Evolutionary conservation across 1,284 basidiomycete species (phyloP).

Genomic region (Ustilago nuda): DNA sequence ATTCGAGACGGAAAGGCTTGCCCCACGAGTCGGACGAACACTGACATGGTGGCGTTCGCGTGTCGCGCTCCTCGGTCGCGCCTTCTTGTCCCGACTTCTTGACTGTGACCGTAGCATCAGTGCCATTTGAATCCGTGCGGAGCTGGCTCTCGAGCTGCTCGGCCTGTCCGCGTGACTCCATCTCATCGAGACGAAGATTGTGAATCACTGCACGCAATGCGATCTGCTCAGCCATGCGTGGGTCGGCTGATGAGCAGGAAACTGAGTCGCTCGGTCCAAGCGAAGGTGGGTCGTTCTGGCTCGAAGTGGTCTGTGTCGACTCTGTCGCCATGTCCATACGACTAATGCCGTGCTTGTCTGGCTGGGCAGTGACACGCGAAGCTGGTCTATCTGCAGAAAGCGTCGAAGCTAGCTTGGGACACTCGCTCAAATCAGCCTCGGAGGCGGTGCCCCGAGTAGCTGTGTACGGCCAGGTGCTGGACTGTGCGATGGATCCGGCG

Average conservation of each 20-base stretch:
- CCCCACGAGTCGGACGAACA: constrained; percentile 52
- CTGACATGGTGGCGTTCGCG: constrained; percentile 32
- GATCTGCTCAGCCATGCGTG: constrained; percentile 70
- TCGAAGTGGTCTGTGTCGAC: constrained; percentile 24
- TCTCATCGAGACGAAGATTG: constrained; percentile 63
- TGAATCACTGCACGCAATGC: constrained; percentile 59
- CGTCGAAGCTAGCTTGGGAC: constrained; percentile 23
- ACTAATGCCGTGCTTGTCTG: constrained; percentile 47
- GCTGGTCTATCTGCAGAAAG: constrained; percentile 12
- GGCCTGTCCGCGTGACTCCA: constrained; percentile 52
- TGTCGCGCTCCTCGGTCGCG: constrained; percentile 9
- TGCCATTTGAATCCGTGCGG: constrained; percentile 42
- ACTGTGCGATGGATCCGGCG: constrained; percentile 27
- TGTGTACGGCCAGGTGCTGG: constrained; percentile 49
- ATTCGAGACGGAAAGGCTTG: constrained; percentile 82
- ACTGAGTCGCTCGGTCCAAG: constrained; percentile 51
- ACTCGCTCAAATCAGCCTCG: constrained; percentile 9
- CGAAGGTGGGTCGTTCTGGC: constrained; percentile 36
- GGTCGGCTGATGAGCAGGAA: constrained; percentile 55
- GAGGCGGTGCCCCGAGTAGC: constrained; percentile 8
- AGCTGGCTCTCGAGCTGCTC: constrained; percentile 54
- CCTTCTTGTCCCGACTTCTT: constrained; percentile 5
- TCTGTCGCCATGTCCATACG: constrained; percentile 47
- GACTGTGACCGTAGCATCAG: constrained; percentile 28
- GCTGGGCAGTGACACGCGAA: constrained; percentile 22